A percentile compares a stretch with the other conserved stretches of the same genome.
Conservation (phyloP, 1,284 basidiomycete genomes). For the Boletellus deceptivus region DNA sequence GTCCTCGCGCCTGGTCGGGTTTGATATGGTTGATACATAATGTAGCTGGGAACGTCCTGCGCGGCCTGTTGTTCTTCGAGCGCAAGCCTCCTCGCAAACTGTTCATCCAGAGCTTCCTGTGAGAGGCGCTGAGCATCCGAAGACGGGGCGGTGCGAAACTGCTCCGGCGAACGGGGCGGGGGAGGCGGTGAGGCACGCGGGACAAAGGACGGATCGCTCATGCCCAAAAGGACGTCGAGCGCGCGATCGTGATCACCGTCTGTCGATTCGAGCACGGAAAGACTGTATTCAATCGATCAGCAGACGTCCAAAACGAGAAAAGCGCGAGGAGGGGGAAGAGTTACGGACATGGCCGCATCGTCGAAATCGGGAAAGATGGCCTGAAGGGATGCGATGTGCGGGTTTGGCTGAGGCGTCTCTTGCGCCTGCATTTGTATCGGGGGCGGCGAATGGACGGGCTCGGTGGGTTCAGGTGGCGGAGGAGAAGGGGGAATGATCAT, state of each 20-base stretch:
- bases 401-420: conserved; percentile 33
- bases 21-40: conserved; percentile 27
- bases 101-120: conserved; percentile 71
- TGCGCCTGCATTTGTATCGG: not conserved
- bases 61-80: conserved; percentile 60
- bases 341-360: conserved; percentile 56
- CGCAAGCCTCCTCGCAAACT: conserved; percentile 66
- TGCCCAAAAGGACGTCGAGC: conserved; percentile 69
- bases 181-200: conserved; percentile 28
- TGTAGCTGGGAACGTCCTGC: conserved; percentile 12
- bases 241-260: conserved; percentile 65
- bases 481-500: conserved; percentile 24
- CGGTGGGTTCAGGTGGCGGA: not conserved
- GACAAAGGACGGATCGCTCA: conserved; percentile 76
- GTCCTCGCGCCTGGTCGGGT: conserved; percentile 13
- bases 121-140: conserved; percentile 33
- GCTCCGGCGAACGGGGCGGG: not conserved
- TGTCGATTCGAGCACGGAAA: conserved; percentile 67
- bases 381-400: conserved; percentile 53
- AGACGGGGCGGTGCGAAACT: conserved; percentile 14
- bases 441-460: not conserved
- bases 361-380: conserved; percentile 83
- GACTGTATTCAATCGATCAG: conserved; percentile 34
- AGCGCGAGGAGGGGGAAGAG: not conserved
- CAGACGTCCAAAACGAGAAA: conserved; percentile 4